Percentiles rank a stretch among this genome's conserved stretches.
phyloP scores from a whole-genome alignment of 805 yeast species.

The Myxozyma monticola region DNA sequence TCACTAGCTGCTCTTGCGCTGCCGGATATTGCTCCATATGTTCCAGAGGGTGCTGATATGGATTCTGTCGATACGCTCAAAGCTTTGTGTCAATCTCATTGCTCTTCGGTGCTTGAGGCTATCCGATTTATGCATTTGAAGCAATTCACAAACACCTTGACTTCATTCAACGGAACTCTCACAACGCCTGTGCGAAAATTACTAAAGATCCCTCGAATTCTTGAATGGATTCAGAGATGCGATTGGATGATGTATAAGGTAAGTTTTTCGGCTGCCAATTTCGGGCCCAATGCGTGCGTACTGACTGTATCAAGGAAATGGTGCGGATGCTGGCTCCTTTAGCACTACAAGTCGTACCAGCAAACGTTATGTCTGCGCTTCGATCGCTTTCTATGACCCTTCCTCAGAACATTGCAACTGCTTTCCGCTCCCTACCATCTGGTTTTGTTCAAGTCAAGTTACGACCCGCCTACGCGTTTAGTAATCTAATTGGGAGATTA shows the following conservation, averaged over 20 bases:
- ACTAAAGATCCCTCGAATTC: constrained; percentile 41
- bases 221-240: constrained; percentile 66
- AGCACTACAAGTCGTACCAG: constrained; percentile 58
- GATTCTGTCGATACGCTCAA: constrained; percentile 64
- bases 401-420: constrained; percentile 41
- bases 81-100: constrained; percentile 63
- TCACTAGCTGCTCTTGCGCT: constrained; percentile 40
- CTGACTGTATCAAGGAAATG: constrained; percentile 38
- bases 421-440: constrained; percentile 46
- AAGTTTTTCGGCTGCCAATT: constrained; percentile 29
- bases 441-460: constrained; percentile 54
- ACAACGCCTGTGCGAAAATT: constrained; percentile 64
- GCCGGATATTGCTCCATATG: constrained; percentile 45
- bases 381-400: constrained; percentile 53
- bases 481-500: constrained; percentile 54
- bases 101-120: constrained; percentile 62
- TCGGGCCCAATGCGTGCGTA: not conserved
- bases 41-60: constrained; percentile 49
- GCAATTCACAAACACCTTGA: constrained; percentile 55
- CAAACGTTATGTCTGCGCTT: constrained; percentile 54
- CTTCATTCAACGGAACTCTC: constrained; percentile 55
- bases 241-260: constrained; percentile 62
- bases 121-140: constrained; percentile 67
- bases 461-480: constrained; percentile 54
- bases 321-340: constrained; percentile 63